These are phyloP conservation scores for Beauveria asiatica DNA, from an alignment of 2,329 filamentous ascomycete genomes.

Conservation along the genomic window DNA sequence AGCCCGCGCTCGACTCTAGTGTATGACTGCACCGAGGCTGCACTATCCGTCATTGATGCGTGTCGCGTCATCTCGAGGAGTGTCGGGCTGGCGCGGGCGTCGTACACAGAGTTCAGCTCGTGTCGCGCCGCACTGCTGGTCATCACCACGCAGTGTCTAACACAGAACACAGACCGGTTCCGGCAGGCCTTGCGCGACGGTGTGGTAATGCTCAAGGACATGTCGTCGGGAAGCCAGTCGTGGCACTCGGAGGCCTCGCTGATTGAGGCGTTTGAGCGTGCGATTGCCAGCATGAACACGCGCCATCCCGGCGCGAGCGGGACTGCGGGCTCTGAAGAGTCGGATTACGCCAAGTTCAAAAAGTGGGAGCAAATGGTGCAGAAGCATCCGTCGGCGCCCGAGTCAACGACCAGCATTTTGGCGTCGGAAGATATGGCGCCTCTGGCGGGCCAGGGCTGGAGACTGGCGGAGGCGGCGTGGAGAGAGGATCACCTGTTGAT, in stretches of 20 bases:
- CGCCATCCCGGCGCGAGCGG: conserved; percentile 24
- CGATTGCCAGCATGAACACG: conserved; percentile 35
- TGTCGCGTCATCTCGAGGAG: conserved; percentile 40
- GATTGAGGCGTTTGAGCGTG: conserved; percentile 43
- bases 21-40: conserved; percentile 43
- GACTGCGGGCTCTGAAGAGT: conserved; percentile 28
- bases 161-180: conserved; percentile 29
- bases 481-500: conserved; percentile 2
- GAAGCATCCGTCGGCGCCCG: conserved; percentile 25
- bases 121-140: conserved; percentile 46
- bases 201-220: conserved; percentile 41
- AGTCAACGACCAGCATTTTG: conserved; percentile 11
- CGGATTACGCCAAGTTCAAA: conserved; percentile 42
- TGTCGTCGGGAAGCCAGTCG: conserved; percentile 43
- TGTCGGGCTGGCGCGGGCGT: conserved; percentile 45
- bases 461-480: conserved; percentile 13
- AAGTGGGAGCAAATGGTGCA: conserved; percentile 43
- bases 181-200: conserved; percentile 39
- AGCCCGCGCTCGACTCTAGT: conserved; percentile 32
- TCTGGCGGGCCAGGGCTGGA: not conserved
- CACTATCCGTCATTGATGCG: conserved; percentile 40
- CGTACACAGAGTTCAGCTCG: conserved; percentile 48
- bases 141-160: conserved; percentile 31
- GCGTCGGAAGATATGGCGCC: not conserved
- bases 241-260: conserved; percentile 44